Percentiles rank a stretch among this genome's conserved stretches.
Evolutionary conservation across 768 basidiomycete genomes (phyloP).

Genomic region (Auriscalpium microsporum): DNA sequence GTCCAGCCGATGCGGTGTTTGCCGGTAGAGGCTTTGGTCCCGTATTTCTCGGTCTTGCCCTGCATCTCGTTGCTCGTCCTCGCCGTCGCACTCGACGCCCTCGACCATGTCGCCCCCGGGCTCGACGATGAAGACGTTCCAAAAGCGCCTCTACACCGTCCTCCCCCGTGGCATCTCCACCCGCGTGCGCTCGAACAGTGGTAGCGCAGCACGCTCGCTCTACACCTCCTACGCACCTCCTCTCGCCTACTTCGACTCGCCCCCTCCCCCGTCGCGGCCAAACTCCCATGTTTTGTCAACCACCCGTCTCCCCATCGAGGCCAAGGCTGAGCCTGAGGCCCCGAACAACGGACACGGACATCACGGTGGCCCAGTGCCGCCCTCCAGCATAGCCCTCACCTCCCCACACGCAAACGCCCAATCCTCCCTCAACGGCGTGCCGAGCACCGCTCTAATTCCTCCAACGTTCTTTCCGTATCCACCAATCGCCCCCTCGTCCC

Average conservation of each 20-base stretch:
- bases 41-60: too few relatives aligned
- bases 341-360: constrained; percentile 25
- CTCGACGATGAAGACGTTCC: constrained; percentile 40
- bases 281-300: constrained; percentile 32
- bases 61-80: background rate
- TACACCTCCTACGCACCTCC: constrained; percentile 31
- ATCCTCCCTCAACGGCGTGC: constrained; percentile 21
- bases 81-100: background rate
- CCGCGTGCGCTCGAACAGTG: constrained; percentile 36
- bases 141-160: constrained; percentile 43
- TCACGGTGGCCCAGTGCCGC: constrained; percentile 23
- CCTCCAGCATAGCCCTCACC: constrained; percentile 38
- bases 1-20: too few relatives aligned
- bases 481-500: constrained; percentile 9
- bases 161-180: constrained; percentile 30
- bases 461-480: constrained; percentile 25
- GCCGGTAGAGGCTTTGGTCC: too few relatives aligned
- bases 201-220: constrained; percentile 32
- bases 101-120: constrained; percentile 27
- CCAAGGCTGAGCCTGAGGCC: constrained; percentile 35
- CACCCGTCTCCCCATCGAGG: constrained; percentile 38
- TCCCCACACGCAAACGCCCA: constrained; percentile 30
- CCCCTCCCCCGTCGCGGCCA: constrained; percentile 29
- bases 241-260: constrained; percentile 34
- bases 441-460: constrained; percentile 32